Conservation (phyloP, 2,329 filamentous ascomycete species). For the Arthrobotrys sphaeroides region DNA sequence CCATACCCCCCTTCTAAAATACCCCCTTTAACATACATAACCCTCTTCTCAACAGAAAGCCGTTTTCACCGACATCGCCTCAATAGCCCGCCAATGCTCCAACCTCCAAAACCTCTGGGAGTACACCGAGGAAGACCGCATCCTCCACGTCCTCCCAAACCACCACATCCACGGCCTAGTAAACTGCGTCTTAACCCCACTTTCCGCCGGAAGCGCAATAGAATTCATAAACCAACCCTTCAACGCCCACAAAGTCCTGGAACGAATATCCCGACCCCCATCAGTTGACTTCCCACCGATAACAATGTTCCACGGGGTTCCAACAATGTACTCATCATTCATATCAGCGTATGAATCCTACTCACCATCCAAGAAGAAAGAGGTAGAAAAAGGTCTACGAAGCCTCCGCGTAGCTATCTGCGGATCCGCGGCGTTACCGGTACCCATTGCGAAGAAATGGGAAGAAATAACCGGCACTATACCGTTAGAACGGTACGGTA, state of each 20-base stretch:
- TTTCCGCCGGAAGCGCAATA: conserved; percentile 82
- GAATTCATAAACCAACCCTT: conserved; percentile 87
- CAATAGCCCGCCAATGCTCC: conserved; percentile 18
- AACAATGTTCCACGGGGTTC: conserved; percentile 94
- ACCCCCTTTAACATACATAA: background rate
- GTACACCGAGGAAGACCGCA: conserved; percentile 78
- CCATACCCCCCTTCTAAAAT: background rate
- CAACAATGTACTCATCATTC: conserved; percentile 91
- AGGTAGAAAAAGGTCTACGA: conserved; percentile 12
- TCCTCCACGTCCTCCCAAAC: conserved; percentile 89
- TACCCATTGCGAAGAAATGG: conserved; percentile 68
- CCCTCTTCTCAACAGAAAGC: conserved; percentile 28
- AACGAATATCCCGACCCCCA: conserved; percentile 64
- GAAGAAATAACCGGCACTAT: conserved; percentile 84
- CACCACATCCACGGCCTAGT: conserved; percentile 98
- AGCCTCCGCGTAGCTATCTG: conserved; percentile 86
- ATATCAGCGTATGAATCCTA: conserved; percentile 73
- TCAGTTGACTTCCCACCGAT: conserved; percentile 60
- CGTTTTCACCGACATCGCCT: conserved; percentile 27
- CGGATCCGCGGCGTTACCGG: conserved; percentile 90
- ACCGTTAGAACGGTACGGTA: conserved; percentile 93
- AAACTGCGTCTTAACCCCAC: conserved; percentile 86
- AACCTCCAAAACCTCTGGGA: conserved; percentile 70
- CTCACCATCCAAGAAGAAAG: conserved; percentile 57
- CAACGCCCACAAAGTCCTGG: conserved; percentile 85